Percentiles rank a stretch among this genome's conserved stretches.
Conservation (phyloP, 495 filamentous ascomycete genomes). For the Penicillium cosmopolitanum region DNA sequence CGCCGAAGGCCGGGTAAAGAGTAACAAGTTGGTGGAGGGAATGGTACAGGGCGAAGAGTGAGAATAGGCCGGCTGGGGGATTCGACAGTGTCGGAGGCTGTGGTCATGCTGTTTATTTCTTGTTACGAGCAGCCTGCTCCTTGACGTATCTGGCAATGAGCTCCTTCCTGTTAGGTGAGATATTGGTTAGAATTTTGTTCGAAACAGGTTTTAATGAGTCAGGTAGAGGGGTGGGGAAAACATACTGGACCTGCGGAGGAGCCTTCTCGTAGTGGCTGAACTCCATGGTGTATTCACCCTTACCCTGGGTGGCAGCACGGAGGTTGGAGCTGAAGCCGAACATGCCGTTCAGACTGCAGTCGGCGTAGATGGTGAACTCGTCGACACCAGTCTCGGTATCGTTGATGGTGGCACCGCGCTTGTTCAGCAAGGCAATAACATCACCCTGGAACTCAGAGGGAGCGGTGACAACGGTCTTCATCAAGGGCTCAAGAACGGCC, state of each 20-base stretch:
- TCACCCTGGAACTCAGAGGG: conserved; percentile 98
- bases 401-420: conserved; percentile 91
- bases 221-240: conserved; percentile 22
- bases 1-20: conserved; percentile 8
- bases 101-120: conserved; percentile 51
- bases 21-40: conserved; percentile 8
- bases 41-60: conserved; percentile 26
- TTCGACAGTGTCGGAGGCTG: conserved; percentile 8
- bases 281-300: conserved; percentile 99
- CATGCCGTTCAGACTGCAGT: conserved; percentile 94
- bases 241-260: conserved; percentile 86
- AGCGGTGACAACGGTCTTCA: conserved; percentile 96
- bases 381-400: conserved; percentile 95
- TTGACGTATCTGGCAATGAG: conserved; percentile 87
- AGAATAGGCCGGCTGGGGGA: conserved; percentile 10
- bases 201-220: conserved; percentile 2
- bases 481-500: conserved; percentile 88
- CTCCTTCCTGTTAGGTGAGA: conserved; percentile 66
- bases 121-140: conserved; percentile 75
- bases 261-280: conserved; percentile 93
- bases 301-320: conserved; percentile 93
- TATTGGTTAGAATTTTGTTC: conserved; percentile 10
- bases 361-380: conserved; percentile 92
- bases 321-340: conserved; percentile 93
- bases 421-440: conserved; percentile 92